Conservation (phyloP, 1,284 basidiomycete genomes). For the Microbotryomycetes sp. region DNA sequence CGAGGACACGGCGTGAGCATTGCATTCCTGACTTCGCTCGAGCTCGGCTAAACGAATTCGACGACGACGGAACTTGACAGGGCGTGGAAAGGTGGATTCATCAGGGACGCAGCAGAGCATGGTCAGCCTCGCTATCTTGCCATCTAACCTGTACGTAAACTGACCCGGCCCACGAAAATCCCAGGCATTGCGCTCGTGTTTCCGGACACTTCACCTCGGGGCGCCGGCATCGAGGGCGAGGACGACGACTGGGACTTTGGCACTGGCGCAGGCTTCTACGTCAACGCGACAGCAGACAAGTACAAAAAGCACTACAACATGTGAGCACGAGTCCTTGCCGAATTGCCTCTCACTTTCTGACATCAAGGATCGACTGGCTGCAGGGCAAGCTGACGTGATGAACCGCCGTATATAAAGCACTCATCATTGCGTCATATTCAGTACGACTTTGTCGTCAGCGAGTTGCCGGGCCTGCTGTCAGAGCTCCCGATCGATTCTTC, state of each 20-base stretch:
- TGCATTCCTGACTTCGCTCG: neutral
- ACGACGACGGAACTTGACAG: conserved; percentile 41
- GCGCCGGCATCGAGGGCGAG: conserved; percentile 78
- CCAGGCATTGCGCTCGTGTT: conserved; percentile 80
- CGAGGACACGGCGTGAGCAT: conserved; percentile 78
- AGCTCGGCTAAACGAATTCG: neutral
- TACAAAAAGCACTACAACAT: conserved; percentile 85
- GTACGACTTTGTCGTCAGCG: conserved; percentile 65
- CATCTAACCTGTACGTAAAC: neutral
- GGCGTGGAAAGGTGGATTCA: conserved; percentile 79
- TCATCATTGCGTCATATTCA: conserved; percentile 4
- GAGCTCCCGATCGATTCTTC: conserved; percentile 59
- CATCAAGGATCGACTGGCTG: neutral
- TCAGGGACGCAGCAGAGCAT: conserved; percentile 68
- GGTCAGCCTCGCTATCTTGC: conserved; percentile 38
- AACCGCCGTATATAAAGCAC: neutral
- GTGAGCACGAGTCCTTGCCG: conserved; percentile 46
- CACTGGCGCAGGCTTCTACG: conserved; percentile 83
- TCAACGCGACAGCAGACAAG: conserved; percentile 74
- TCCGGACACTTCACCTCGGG: conserved; percentile 91
- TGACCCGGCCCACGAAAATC: neutral
- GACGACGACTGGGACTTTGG: conserved; percentile 71
- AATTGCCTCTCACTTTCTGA: neutral
- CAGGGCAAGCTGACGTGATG: neutral
- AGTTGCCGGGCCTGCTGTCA: conserved; percentile 70